Base-by-base conservation (phyloP, 2,329 filamentous ascomycete species). In the Fusarium avenaceum region DNA sequence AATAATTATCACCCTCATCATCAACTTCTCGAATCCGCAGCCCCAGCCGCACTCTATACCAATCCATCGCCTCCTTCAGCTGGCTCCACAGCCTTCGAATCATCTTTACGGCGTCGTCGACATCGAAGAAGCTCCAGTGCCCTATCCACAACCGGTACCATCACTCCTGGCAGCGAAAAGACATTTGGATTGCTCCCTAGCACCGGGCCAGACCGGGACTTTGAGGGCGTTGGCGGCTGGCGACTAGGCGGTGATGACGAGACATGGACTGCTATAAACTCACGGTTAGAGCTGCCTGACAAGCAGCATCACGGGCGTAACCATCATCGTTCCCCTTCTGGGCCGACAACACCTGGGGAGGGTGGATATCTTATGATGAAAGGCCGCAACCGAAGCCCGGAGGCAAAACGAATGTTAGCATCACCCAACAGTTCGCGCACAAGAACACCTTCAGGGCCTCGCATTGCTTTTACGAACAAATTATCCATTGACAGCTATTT, bases 161-260 rank as follows among this genome's bases (percentile, higher is more conserved):
- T 69, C n/a, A 78, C 78, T 0, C 75, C 77, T 13, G 65, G 76
- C 46, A 77, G 78, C 62, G 76, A 82, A 24, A 76, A 74, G 46
- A 75, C 77, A 9, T 71, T 83, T 43, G 78, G 81, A 7, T 71
- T 86, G 17, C 77, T 81, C 15, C 81, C 84, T 9, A 84, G 81
- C 62, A 75, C 85, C 33, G 85, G 85, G 0, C 76, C 85, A 5
- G 82, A 85, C 53, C 79, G 87, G 30, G 87, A 89, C 71, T 89
- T 84, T 66, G 87, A 89, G 67, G 87, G 87, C 9, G 76, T 89
- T 3, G 87, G 87, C 19, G 87, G 87, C 4, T 89, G 86, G 86
- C 79, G 86, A 47, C 66, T 87, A 17, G 75, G 77, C 14, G 62
- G 62, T 19, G 80, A 84, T 54, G 83, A 86, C 28, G 78, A 83